Evolutionary conservation across 164 flowering plant species (phyloP), one percentile per base, ranked within the genome.

Genomic region (Dillenia suffruticosa): DNA sequence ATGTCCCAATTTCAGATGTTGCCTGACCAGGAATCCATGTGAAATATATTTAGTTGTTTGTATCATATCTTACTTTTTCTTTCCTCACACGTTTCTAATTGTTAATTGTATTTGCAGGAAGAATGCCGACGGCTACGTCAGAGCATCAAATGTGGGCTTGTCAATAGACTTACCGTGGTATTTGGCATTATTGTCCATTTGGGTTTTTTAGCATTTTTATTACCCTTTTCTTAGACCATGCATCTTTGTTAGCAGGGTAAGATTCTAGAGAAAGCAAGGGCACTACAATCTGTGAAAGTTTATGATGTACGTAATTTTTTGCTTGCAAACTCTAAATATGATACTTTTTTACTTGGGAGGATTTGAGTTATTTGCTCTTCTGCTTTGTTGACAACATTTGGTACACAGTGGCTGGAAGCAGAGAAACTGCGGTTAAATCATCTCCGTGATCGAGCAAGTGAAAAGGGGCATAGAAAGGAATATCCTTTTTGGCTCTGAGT

Each of bases 401-500:
- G 40, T 32, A 7, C 82, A 76, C 78, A 94, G 99, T 87, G 90
- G 87, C 63, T 94, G 72, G 96, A 94, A 67, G 54, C 92, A 17
- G 99, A 94, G 82, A 78, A 72, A 19, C 50, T 80, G 62, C 84
- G 95, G 58, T 82, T 94, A 16, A 76, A 84, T 75, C 96, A 94
- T 84, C 96, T 94, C 62, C 89, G 99, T 73, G 99, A 91, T 74
- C 87, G 99, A 51, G 99, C 99, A 50, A 94, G 97, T 79, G 99
- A 94, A 53, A 70, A 63, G 54, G 99, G 99, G 49, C 90, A 75
- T 26, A 77, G 82, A 67, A 94, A 89, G 61, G 93, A 91, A 91
- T 94, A 94, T 94, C 99, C 99, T 91, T 90, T n/a, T 49, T 57
- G 32, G 5, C 40, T 32, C 3, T 26, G 40, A 32, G 40, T 32